phyloP scores from a whole-genome alignment of 768 basidiomycete species.

The Psilocybe tampanensis region DNA sequence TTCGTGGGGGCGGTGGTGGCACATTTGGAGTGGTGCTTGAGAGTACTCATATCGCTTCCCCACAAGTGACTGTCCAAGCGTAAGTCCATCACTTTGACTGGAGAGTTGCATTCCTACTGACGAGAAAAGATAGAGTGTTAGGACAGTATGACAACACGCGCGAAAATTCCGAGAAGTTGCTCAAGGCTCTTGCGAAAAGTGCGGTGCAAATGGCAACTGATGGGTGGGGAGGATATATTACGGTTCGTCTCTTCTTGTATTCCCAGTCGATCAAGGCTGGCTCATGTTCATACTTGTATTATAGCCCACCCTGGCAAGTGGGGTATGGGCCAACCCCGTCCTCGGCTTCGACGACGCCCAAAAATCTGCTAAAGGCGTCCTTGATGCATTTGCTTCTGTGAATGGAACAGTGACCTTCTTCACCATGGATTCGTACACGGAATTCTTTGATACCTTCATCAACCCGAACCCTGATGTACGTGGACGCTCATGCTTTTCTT shows the following conservation, averaged over 20 bases:
- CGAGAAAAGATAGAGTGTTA: constrained; percentile 5
- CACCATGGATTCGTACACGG: constrained; percentile 17
- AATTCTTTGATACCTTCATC: constrained; percentile 23
- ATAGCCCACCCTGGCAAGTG: constrained; percentile 15
- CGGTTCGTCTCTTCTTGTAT: constrained; percentile 5
- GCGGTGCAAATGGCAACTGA: constrained; percentile 18
- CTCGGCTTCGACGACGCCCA: constrained; percentile 11
- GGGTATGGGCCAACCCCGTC: constrained; percentile 19
- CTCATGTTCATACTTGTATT: neutral
- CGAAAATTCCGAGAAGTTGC: constrained; percentile 14
- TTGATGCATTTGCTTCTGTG: constrained; percentile 18
- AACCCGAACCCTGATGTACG: constrained; percentile 19
- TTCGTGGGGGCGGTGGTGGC: constrained; percentile 46
- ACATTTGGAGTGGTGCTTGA: constrained; percentile 43
- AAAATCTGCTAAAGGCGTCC: constrained; percentile 13
- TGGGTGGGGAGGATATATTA: constrained; percentile 25
- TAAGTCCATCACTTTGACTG: neutral
- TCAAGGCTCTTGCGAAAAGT: constrained; percentile 16
- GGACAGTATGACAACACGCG: constrained; percentile 16
- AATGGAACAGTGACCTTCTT: constrained; percentile 18
- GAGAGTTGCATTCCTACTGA: neutral
- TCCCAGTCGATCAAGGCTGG: neutral
- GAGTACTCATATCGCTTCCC: constrained; percentile 15
- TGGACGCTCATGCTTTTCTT: no score
- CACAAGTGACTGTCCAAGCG: constrained; percentile 18